These are phyloP conservation scores for Diatrype stigma DNA, from an alignment of 2,329 filamentous ascomycete species.

Conservation along the genomic window DNA sequence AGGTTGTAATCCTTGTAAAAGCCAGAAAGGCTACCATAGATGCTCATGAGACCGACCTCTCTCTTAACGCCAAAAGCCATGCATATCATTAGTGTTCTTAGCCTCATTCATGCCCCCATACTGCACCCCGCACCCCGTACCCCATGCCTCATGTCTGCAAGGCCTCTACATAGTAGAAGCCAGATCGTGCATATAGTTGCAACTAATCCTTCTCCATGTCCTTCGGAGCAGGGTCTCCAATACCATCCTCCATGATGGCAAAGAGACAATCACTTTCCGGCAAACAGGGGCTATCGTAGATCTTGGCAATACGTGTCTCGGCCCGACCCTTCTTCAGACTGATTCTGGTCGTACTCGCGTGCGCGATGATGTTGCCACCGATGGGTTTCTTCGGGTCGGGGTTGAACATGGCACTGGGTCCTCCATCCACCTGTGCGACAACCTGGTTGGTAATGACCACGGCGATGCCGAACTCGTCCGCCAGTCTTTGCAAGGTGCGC, in stretches of 20 bases:
- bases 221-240: conserved; percentile 92
- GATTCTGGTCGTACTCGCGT: conserved; percentile 90
- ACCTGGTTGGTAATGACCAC: conserved; percentile 99
- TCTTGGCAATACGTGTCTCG: conserved; percentile 97
- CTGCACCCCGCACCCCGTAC: not conserved
- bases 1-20: not conserved
- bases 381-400: conserved; percentile 99
- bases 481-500: conserved; percentile 74
- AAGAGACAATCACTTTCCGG: conserved; percentile 96
- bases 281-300: conserved; percentile 96
- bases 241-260: conserved; percentile 95
- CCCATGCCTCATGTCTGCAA: not conserved
- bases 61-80: not conserved
- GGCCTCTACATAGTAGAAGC: not conserved
- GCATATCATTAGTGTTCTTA: not conserved
- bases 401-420: conserved; percentile 97
- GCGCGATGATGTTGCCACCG: conserved; percentile 97
- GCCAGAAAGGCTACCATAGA: not conserved
- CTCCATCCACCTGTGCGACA: conserved; percentile 95
- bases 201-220: conserved; percentile 72
- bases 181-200: not conserved
- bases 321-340: conserved; percentile 93
- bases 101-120: not conserved
- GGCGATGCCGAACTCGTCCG: conserved; percentile 87
- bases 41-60: not conserved